A percentile compares a stretch with the other conserved stretches of the same genome.
Conservation (phyloP, 148 eudicot species). For the Arbutus unedo region DNA sequence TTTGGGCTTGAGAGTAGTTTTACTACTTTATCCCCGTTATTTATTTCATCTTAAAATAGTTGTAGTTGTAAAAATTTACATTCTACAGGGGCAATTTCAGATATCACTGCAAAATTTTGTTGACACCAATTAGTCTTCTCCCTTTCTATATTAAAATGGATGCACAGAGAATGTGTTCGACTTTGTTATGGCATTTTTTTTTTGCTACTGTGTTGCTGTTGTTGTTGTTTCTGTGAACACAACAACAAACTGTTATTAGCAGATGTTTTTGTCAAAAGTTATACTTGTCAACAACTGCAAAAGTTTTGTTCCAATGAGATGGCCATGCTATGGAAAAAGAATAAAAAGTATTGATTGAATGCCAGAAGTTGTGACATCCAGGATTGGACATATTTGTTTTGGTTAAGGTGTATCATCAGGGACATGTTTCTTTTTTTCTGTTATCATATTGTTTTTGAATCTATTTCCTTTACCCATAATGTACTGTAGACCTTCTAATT, state of each 20-base stretch:
- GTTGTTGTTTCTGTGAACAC: neutral
- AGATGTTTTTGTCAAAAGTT: no score
- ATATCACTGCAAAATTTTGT: no score
- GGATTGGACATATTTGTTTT: neutral
- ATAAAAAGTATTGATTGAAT: neutral
- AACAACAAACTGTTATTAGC: neutral
- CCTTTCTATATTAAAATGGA: neutral
- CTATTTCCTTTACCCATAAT: neutral
- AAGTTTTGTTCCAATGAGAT: neutral
- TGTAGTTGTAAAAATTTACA: no score
- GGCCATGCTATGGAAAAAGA: neutral
- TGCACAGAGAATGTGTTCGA: neutral
- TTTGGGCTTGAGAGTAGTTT: no score
- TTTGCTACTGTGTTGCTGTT: neutral
- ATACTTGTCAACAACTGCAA: neutral
- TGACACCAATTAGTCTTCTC: no score
- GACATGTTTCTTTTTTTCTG: neutral
- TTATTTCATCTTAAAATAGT: no score
- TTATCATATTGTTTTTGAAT: neutral
- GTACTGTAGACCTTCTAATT: slow-evolving; percentile 9
- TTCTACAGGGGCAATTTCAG: neutral
- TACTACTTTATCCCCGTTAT: no score
- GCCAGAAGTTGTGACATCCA: neutral
- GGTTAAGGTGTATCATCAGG: neutral
- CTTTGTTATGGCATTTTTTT: neutral